Evolutionary conservation across 1,284 basidiomycete species (phyloP), one percentile per base, ranked within the genome.

Genomic region (Stygiomarasmius scandens): DNA sequence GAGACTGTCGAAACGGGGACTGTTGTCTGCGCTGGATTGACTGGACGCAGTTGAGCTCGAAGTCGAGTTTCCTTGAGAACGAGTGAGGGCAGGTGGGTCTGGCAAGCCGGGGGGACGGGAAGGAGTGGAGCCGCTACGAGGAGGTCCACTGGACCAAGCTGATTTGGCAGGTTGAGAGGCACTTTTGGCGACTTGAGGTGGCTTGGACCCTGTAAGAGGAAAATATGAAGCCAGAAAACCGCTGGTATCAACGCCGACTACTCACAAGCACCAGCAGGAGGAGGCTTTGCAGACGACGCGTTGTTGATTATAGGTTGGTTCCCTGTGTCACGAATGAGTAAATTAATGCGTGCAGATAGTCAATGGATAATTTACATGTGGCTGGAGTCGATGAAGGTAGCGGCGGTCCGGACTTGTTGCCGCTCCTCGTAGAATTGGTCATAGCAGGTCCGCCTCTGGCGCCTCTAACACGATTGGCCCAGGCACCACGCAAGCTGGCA

Each of bases 101-200:
- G 50, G 19, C 46, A 48, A 32, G 25, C 45, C 55, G 19, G 55
- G 34, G 14, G 50, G 48, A 20, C 19, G 4, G 3, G 27, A 24
- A 1, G 52, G 43, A 4, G 16, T 32, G 10, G 48, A 32, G 41
- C 54, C 10, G n/a, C 36, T 20, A 41, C 11, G 1, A 19, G 20
- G 12, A 24, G 50, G 20, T 41, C 38, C 38, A 12, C 14, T 9
- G 5, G 8, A 6, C 38, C 38, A 41, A 5, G 16, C 38, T 16
- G 14, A 12, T 41, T 41, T 8, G 14, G 36, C 8, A 9, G 29
- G 16, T 14, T 34, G 46, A 34, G 23, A 27, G 36, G 48, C 23
- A 23, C 29, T 49, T 49, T 49, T 51, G 10, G 32, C 55, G 14
- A 43, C 44, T 27, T 48, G 43, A 52, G 34, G 49, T n/a, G 55